A percentile compares a stretch with the other conserved stretches of the same genome.
Conservation (phyloP, 1,284 basidiomycete species). For the Golubevia pallescens region DNA sequence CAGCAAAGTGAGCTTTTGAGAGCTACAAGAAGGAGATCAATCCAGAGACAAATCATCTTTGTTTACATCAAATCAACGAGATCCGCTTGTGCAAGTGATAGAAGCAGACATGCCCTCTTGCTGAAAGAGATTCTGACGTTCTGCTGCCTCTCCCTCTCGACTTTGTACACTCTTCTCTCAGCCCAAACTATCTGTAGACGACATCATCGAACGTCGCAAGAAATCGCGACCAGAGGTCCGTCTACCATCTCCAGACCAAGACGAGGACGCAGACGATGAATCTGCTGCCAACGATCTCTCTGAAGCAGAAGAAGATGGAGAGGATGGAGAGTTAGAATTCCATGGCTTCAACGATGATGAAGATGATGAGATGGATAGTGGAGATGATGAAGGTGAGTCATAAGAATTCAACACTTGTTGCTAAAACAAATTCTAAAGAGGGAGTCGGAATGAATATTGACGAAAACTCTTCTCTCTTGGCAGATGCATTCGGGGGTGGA, state of each 20-base stretch:
- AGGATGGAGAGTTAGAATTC: slow-evolving; percentile 12
- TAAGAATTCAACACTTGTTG: neutral
- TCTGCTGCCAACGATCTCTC: neutral
- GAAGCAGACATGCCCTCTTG: neutral
- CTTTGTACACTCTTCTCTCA: neutral
- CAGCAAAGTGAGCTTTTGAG: no score
- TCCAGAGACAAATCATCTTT: no score
- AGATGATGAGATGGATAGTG: neutral
- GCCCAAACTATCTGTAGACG: slow-evolving; percentile 34
- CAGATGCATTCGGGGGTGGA: neutral
- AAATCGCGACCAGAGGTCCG: neutral
- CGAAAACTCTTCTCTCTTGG: no score
- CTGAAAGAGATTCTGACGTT: neutral
- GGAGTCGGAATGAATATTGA: no score
- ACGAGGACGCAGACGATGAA: slow-evolving; percentile 1
- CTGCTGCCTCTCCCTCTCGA: neutral
- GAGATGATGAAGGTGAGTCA: slow-evolving; percentile 3
- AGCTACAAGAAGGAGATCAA: no score
- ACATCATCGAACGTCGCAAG: slow-evolving; percentile 50
- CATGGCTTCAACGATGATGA: neutral
- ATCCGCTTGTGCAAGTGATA: no score
- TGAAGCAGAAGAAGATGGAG: slow-evolving; percentile 41
- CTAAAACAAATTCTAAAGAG: no score
- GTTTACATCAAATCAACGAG: no score
- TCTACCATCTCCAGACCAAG: neutral